Conservation (phyloP, 2,329 filamentous ascomycete genomes). For the Monilinia fructigena region DNA sequence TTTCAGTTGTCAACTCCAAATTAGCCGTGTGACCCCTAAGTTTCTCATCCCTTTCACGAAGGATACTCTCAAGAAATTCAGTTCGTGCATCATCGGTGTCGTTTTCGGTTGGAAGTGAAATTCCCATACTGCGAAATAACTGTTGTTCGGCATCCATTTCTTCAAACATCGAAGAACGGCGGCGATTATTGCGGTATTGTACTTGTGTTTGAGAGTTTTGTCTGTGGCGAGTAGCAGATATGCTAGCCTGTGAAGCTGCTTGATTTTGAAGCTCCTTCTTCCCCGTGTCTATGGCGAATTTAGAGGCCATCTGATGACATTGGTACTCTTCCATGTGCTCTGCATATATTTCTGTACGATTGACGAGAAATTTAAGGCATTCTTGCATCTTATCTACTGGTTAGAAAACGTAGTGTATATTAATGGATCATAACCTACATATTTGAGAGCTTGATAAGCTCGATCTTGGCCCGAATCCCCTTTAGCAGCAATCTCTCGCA, state of each 20-base stretch:
- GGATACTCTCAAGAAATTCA: conserved; percentile 35
- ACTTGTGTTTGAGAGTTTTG: conserved; percentile 26
- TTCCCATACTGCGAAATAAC: conserved; percentile 50
- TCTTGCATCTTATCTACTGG: conserved; percentile 47
- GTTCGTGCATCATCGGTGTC: conserved; percentile 32
- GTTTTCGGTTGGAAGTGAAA: conserved; percentile 44
- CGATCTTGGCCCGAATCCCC: conserved; percentile 47
- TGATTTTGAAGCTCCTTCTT: conserved; percentile 44
- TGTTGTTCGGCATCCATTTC: conserved; percentile 41
- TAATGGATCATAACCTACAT: conserved; percentile 44
- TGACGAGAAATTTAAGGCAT: conserved; percentile 52
- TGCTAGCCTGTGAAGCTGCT: conserved; percentile 11
- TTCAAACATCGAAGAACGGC: conserved; percentile 40
- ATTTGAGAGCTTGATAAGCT: conserved; percentile 50
- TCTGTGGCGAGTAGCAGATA: conserved; percentile 27
- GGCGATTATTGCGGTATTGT: conserved; percentile 36
- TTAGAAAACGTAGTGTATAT: neutral
- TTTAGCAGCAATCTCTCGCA: conserved; percentile 47
- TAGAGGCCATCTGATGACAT: conserved; percentile 46
- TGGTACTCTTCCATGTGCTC: conserved; percentile 47
- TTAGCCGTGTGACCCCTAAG: conserved; percentile 46
- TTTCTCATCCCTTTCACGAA: conserved; percentile 46
- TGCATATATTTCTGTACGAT: conserved; percentile 47
- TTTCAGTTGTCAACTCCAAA: conserved; percentile 53
- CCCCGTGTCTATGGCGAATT: conserved; percentile 46